Base-by-base conservation (phyloP, 2,329 filamentous ascomycete genomes). In the Sphaerulina populicola region DNA sequence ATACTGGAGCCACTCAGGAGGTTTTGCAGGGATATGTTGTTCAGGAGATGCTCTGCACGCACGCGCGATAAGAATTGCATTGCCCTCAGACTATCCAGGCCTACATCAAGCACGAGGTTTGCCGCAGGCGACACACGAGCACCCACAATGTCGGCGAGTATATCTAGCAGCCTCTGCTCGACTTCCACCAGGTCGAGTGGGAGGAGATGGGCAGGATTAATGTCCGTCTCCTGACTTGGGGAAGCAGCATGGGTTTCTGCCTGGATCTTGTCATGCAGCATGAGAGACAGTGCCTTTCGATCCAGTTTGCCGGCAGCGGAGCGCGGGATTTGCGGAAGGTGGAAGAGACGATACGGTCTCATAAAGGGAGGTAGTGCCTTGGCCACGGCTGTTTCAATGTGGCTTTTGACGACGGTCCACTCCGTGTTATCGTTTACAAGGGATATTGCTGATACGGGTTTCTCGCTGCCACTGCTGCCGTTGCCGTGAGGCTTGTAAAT, bases 41-140 rank as follows among this genome's bases (percentile, higher is more conserved):
- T 31, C 9, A 38, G 23, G 15, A 49, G 10, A 27, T 37, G 12
- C n/a, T 43, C 21, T 9, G 47, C 38, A 15, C 47, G 47, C 6
- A 44, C 47, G 9, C 38, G 38, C 21, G 47, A 49, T 9, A 49
- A 31, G 12, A 49, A 35, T n/a, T 44, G 47, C 47, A 49, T 49
- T n/a, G 38, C 47, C 14, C 47, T 18, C 27, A 49, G 31, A 36
- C 47, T 49, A 39, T 49, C 47, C n/a, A 49, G 31, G n/a, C 47
- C 47, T 15, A 33, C 8, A 14, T 33, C 18, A 14, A 14, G 9
- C 14, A 39, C 37, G 4, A 39, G 14, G 14, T 39, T 15, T 21
- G 37, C 11, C 11, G 12, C 15, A 15, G 37, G 37, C 37, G 37
- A 39, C 14, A 14, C 11, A 15, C n/a, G n/a, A 6, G 37, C 14